Evolutionary conservation across 306 rosid genomes (phyloP), one percentile per base, ranked within the genome.

Genomic region (Castanea crenata): DNA sequence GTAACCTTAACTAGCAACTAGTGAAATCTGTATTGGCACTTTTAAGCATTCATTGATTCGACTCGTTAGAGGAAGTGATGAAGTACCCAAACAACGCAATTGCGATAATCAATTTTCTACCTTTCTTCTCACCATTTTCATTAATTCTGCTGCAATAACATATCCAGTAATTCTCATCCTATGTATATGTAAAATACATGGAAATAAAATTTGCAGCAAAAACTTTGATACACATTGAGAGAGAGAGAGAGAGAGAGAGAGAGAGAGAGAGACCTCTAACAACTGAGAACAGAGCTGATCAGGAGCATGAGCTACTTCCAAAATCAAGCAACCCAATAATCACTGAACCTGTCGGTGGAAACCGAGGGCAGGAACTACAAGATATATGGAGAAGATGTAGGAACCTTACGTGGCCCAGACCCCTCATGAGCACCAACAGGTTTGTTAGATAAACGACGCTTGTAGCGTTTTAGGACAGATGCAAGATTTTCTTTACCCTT

Each of bases 401-500:
- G 62, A 63, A 76, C 82, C 93, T 90, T 91, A 73, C 92, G 88
- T 1, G 87, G 83, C 69, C 79, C 83, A 19, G 84, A 67, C 49
- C 89, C 93, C 44, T 88, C 91, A 0, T 61, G 84, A 76, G 84
- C 79, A 75, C 84, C 86, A 69, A 74, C 77, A 0, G 91, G 73
- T 74, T 90, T 93, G 87, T 81, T 89, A 75, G 96, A 86, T 77
- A 96, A 81, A 49, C 97, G 85, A 2, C 97, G 92, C 89, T 87
- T 93, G 85, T 93, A 96, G 51, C 99, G 93, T 85, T 96, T 96
- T 78, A 96, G 97, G 73, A 96, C 99, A 23, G 99, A 91, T 0
- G 94, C 91, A 79, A 96, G 79, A 82, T 93, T 96, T 71, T 90
- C 93, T 82, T 91, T 96, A 63, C 98, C 99, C 85, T n/a, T 89